phyloP scores from a whole-genome alignment of 1,284 basidiomycete species.

The Phellopilus nigrolimitatus region DNA sequence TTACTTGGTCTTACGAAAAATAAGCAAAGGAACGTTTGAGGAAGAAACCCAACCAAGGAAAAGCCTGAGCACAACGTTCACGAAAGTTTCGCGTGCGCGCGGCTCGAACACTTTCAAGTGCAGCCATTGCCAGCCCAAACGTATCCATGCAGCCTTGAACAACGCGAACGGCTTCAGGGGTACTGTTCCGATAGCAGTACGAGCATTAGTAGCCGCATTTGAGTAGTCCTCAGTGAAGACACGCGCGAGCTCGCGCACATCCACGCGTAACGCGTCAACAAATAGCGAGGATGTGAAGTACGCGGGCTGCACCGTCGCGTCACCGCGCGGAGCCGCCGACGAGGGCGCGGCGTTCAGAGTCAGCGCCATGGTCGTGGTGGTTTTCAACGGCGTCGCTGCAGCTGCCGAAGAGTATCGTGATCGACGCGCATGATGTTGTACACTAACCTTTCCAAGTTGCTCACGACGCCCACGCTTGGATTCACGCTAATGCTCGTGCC shows the following conservation, averaged over 20 bases:
- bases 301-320: constrained; percentile 58
- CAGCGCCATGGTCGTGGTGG: constrained; percentile 3
- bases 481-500: no score
- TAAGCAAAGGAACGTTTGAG: background rate
- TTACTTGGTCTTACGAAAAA: background rate
- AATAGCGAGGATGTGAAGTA: constrained; percentile 75
- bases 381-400: background rate
- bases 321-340: constrained; percentile 42
- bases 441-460: no score
- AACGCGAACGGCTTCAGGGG: constrained; percentile 49
- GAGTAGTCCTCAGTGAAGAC: constrained; percentile 44
- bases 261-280: constrained; percentile 58
- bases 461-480: background rate
- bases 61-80: constrained; percentile 53
- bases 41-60: constrained; percentile 54
- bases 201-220: constrained; percentile 18
- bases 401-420: background rate
- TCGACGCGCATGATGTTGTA: no score
- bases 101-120: constrained; percentile 67
- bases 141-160: constrained; percentile 66
- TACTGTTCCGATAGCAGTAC: constrained; percentile 14
- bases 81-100: constrained; percentile 54
- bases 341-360: constrained; percentile 22
- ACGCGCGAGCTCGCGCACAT: constrained; percentile 48
- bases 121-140: constrained; percentile 65